phyloP scores from a whole-genome alignment of 495 filamentous ascomycete genomes.

The Amphirosellinia nigrospora region DNA sequence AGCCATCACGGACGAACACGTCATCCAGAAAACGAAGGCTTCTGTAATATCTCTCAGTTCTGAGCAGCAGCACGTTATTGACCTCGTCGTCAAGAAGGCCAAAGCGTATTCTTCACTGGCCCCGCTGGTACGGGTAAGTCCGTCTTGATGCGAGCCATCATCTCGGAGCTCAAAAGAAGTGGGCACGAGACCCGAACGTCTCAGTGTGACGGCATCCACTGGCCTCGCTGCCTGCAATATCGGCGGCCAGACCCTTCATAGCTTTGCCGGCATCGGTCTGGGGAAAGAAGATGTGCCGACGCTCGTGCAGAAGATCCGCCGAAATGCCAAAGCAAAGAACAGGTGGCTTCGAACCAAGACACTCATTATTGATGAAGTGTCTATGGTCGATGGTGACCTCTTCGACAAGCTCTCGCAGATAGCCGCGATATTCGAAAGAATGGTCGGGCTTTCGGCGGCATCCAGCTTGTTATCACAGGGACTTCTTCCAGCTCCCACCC shows the following conservation, averaged over 20 bases:
- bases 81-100: constrained; percentile 75
- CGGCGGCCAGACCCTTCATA: constrained; percentile 93
- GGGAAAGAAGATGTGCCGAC: constrained; percentile 86
- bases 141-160: constrained; percentile 90
- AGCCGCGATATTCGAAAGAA: constrained; percentile 82
- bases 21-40: constrained; percentile 48
- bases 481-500: constrained; percentile 96
- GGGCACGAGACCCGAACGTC: constrained; percentile 74
- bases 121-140: constrained; percentile 98
- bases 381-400: constrained; percentile 96
- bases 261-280: constrained; percentile 92
- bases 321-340: constrained; percentile 82
- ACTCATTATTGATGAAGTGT: constrained; percentile 92
- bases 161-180: constrained; percentile 79
- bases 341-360: constrained; percentile 89
- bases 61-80: constrained; percentile 84
- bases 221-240: constrained; percentile 97
- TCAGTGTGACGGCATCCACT: constrained; percentile 94
- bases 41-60: constrained; percentile 75
- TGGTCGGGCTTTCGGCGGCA: constrained; percentile 91
- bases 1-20: constrained; percentile 46
- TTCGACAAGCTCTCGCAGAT: constrained; percentile 96
- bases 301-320: constrained; percentile 89
- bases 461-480: constrained; percentile 96
- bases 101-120: constrained; percentile 97